These are phyloP conservation scores for Arthromyces matolae DNA, from an alignment of 768 basidiomycete species.

Conservation along the genomic window DNA sequence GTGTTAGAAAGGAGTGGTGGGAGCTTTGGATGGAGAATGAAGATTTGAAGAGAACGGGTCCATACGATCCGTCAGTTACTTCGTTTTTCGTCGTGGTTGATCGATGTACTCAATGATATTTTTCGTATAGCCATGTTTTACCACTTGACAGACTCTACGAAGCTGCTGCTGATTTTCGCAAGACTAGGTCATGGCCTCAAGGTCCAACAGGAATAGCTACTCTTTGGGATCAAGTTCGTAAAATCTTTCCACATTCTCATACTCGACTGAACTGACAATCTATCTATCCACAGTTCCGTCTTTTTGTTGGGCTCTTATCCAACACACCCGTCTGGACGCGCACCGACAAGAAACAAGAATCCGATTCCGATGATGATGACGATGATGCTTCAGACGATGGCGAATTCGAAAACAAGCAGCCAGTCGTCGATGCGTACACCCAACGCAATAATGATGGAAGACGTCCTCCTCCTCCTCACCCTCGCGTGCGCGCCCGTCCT, in stretches of 20 bases:
- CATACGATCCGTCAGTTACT: conserved; percentile 49
- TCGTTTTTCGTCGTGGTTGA: background rate
- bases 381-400: conserved; percentile 25
- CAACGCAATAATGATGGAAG: conserved; percentile 8
- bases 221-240: conserved; percentile 63
- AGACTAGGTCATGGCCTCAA: conserved; percentile 37
- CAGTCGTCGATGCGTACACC: conserved; percentile 10
- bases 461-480: conserved; percentile 20
- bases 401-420: too few relatives aligned
- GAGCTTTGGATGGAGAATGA: conserved; percentile 71
- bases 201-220: conserved; percentile 32
- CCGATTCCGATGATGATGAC: conserved; percentile 24
- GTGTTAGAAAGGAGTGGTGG: conserved; percentile 49
- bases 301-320: conserved; percentile 56
- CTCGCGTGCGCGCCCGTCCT: conserved; percentile 29
- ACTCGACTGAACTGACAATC: background rate
- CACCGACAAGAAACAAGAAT: conserved; percentile 29
- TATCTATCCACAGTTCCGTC: conserved; percentile 54
- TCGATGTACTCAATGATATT: background rate
- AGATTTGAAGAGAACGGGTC: conserved; percentile 36
- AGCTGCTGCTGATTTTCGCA: conserved; percentile 56
- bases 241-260: background rate
- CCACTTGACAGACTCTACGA: conserved; percentile 54
- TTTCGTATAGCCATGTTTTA: conserved; percentile 35
- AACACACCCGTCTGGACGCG: conserved; percentile 42